Evolutionary conservation across 805 yeast genomes (phyloP), one percentile per base, ranked within the genome.

Genomic region (Candida broadrunensis): DNA sequence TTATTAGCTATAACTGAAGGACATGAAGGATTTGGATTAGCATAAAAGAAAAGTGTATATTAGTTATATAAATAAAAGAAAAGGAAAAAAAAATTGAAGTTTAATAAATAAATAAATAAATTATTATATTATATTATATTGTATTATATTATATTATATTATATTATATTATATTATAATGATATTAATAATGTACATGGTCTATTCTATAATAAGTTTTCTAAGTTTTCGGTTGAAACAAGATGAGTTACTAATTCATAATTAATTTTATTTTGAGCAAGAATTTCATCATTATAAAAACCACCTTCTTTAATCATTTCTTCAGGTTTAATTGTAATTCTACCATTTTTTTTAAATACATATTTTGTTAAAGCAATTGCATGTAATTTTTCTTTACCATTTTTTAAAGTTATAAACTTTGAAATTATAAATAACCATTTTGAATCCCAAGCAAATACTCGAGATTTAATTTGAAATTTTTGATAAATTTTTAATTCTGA

Each of bases 21-120:
- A 15, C 85, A 86, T 54, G 97, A 88, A 70, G 98, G 98, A 2
- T 93, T 93, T 67, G 98, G 97, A 11, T 75, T 89, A 58, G 95
- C 91, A 8, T 67, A 47, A 46, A 25, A n/a, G n/a, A n/a, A n/a
- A n/a, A n/a, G n/a, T n/a, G 16, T 16, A 14, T 6, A 4, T n/a
- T 9, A 32, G 37, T 14, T 16, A 11, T 36, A 12, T 31, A n/a
- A n/a, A n/a, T n/a, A n/a, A n/a, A n/a, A 21, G 24, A 6, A 21
- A 21, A 32, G 7, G 13, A 15, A n/a, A 17, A 13, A 9, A 33
- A 18, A 5, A 18, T 16, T 21, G 9, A 34, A 34, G 29, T 25
- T 9, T 9, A 9, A 25, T 25, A 7, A 25, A 9, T 25, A 25
- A 25, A 25, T 25, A 25, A 25, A 9, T 9, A 25, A 25, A 7